Evolutionary conservation across 495 filamentous ascomycete species (phyloP), one percentile per base, ranked within the genome.

Genomic region (Talaromyces thailandensis): DNA sequence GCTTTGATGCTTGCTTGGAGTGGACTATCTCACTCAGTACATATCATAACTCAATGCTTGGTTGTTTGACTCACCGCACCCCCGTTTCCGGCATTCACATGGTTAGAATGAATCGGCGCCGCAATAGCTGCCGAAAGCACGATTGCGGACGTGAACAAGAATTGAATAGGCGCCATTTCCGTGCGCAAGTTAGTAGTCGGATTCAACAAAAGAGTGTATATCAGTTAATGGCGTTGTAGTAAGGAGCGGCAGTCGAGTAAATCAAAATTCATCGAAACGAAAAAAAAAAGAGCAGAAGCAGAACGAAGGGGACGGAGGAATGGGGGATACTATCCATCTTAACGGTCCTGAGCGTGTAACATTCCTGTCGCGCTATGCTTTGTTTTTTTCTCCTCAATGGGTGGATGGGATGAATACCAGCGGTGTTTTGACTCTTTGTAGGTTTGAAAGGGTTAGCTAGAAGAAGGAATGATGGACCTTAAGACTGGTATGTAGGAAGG

Each of bases 111-210:
- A 32, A 60, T 48, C 6, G 57, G 57, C 21, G 37, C 59, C 40
- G 59, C 59, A n/a, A 50, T 11, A 2, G 45, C 59, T 14, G 43
- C 45, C 24, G 59, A 18, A 4, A 61, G 59, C 43, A 61, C 43
- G 16, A 61, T 9, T 6, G 59, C 59, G 6, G 59, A 50, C 5
- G 59, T 32, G 35, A 61, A 26, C 28, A 61, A 31, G 14, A 31
- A 50, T 32, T 29, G 40, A 29, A 61, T 52, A 32, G 59, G 59
- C 43, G 59, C 59, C 43, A 61, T 61, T 23, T 45, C 35, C n/a
- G 59, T 16, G 45, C 43, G 28, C 26, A 31, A 57, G 28, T 52
- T 24, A 50, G 37, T 31, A 57, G 29, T 18, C 11, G 3, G 29
- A 31, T 18, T 12, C 32, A 31, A 52, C 12, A 51, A 61, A 59